Evolutionary conservation across 2,329 filamentous ascomycete genomes (phyloP).

Genomic region (Fusarium falciforme): DNA sequence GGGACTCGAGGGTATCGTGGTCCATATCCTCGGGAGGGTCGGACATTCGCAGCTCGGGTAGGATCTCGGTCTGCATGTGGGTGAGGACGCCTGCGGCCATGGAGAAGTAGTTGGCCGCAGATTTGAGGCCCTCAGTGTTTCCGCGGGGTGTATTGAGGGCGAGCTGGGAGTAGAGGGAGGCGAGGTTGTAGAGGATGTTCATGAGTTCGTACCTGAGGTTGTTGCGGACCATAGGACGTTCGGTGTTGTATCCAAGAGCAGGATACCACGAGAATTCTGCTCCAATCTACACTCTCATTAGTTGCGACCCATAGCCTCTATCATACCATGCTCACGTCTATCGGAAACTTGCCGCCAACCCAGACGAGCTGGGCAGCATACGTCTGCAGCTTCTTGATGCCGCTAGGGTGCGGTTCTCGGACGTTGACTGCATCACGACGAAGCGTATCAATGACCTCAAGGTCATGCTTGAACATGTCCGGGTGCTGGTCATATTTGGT

Average conservation of each 20-base stretch:
- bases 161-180: conserved; percentile 92
- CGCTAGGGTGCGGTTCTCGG: conserved; percentile 87
- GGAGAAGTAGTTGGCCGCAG: conserved; percentile 90
- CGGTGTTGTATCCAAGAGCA: conserved; percentile 88
- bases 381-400: conserved; percentile 86
- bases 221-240: conserved; percentile 74
- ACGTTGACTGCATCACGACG: conserved; percentile 89
- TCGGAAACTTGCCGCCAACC: conserved; percentile 94
- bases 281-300: conserved; percentile 72
- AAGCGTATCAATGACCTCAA: conserved; percentile 83
- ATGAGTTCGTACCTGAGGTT: conserved; percentile 86
- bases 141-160: conserved; percentile 83
- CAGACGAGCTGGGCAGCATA: conserved; percentile 95
- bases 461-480: conserved; percentile 93
- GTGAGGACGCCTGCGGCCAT: conserved; percentile 85
- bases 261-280: conserved; percentile 98
- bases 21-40: conserved; percentile 97
- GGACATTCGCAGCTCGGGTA: conserved; percentile 84
- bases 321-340: conserved; percentile 72
- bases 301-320: not conserved
- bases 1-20: conserved; percentile 81
- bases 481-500: conserved; percentile 99
- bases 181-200: conserved; percentile 93
- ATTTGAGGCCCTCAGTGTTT: conserved; percentile 84
- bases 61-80: conserved; percentile 79